Base-by-base conservation (phyloP, 2,329 filamentous ascomycete genomes). In the Apiospora aurea region DNA sequence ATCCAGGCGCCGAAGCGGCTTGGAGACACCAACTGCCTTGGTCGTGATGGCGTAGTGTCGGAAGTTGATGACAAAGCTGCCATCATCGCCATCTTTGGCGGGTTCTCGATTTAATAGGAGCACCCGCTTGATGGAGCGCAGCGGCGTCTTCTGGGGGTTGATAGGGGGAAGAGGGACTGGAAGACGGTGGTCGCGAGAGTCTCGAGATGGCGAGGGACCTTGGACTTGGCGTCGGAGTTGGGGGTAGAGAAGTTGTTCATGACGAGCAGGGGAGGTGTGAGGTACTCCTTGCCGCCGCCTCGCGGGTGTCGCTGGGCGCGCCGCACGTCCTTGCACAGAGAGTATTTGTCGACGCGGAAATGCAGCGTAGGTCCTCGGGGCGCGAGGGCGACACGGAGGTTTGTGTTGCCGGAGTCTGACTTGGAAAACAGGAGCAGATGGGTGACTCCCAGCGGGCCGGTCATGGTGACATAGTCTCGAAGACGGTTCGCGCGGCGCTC, bases 131-230 rank as follows among this genome's bases (percentile, higher is more conserved):
- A 99, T 98, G n/a, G 94, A 95, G 77, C 94, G 93, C 47, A 99
- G 88, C 1, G 96, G 94, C 1, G 94, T 97, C 43, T 90, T 90
- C 82, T 97, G 94, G 0, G 96, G 96, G 77, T 96, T 96, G 82
- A 99, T 98, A 1, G 95, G 94, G 96, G 96, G 79, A 99, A 98
- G 47, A 99, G 89, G 10, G 94, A 97, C 82, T 98, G 96, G 84
- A 98, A 99, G 78, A 98, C 91, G 66, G 95, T 97, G 2, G 95
- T 98, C 2, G 95, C 92, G 44, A 99, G 91, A 34, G 93, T 92
- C 83, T 99, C 96, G 79, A 99, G 93, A 77, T 98, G 95, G 80
- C 94, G 97, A 6, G 96, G 95, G n/a, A 97, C 91, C 74, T 92
- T 90, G 29, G 90, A 89, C 72, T 87, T 88, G 43, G 89, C 83